phyloP scores from a whole-genome alignment of 2,329 filamentous ascomycete species.

The Fusarium sp. region DNA sequence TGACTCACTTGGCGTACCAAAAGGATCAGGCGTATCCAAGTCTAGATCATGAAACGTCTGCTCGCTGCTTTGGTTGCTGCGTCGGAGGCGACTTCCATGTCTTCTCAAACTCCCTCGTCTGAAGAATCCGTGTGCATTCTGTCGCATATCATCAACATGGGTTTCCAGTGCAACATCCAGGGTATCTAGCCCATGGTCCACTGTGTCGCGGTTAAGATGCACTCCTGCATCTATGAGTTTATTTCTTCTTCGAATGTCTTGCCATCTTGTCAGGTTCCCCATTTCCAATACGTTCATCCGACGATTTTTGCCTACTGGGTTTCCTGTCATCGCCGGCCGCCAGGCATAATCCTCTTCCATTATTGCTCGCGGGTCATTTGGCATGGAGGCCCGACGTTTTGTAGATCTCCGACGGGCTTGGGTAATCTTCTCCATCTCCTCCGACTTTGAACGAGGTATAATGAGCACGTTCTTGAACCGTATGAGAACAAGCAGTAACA shows the following conservation, averaged over 20 bases:
- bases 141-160: constrained; percentile 54
- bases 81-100: constrained; percentile 41
- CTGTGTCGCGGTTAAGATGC: constrained; percentile 55
- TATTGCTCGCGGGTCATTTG: constrained; percentile 55
- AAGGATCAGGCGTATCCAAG: constrained; percentile 47
- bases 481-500: constrained; percentile 72
- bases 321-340: constrained; percentile 78
- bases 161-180: constrained; percentile 56
- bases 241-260: constrained; percentile 76
- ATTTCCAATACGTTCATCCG: constrained; percentile 80
- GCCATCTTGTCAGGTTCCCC: constrained; percentile 77
- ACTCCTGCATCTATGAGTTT: constrained; percentile 64
- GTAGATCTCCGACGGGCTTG: constrained; percentile 64
- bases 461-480: constrained; percentile 77
- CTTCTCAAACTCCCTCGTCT: constrained; percentile 47
- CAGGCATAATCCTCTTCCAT: constrained; percentile 70
- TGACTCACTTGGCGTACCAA: constrained; percentile 22
- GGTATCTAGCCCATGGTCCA: constrained; percentile 55
- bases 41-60: constrained; percentile 50
- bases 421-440: constrained; percentile 67
- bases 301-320: constrained; percentile 76
- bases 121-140: constrained; percentile 52
- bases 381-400: constrained; percentile 60
- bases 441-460: constrained; percentile 71
- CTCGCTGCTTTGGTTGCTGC: constrained; percentile 51